Evolutionary conservation across 75 land plant genomes (phyloP).

Genomic region (Sequoiadendron giganteum): DNA sequence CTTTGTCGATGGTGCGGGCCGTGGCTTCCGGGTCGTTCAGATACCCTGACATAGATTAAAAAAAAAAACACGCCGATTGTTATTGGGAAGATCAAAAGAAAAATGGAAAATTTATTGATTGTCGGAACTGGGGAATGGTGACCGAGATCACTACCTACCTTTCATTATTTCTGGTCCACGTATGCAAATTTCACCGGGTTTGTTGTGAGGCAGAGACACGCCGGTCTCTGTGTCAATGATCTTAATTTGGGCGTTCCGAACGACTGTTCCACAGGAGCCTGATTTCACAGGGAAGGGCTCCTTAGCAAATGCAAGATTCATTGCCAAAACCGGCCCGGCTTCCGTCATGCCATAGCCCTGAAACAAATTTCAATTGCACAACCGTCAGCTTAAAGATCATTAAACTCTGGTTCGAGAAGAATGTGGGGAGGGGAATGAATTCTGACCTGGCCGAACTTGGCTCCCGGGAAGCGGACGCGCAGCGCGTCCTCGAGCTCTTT

Average conservation of each 20-base stretch:
- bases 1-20: conserved; percentile 68
- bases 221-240: conserved; percentile 69
- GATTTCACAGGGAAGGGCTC: conserved; percentile 56
- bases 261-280: conserved; percentile 79
- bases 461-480: conserved; percentile 52
- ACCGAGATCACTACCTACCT: conserved; percentile 40
- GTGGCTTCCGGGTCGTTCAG: conserved; percentile 82
- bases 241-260: conserved; percentile 73
- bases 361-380: not conserved
- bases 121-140: conserved; percentile 6
- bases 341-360: conserved; percentile 96
- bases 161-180: conserved; percentile 80
- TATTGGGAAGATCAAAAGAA: not conserved
- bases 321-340: conserved; percentile 73
- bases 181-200: conserved; percentile 80
- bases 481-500: conserved; percentile 74
- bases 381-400: not conserved
- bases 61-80: no score
- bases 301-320: conserved; percentile 72
- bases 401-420: no score
- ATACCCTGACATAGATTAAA: conserved; percentile 45
- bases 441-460: conserved; percentile 69
- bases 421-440: no score
- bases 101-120: not conserved
- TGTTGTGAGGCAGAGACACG: conserved; percentile 55